Conservation (phyloP, 2,329 filamentous ascomycete genomes). For the Colletotrichum ledebouriae region DNA sequence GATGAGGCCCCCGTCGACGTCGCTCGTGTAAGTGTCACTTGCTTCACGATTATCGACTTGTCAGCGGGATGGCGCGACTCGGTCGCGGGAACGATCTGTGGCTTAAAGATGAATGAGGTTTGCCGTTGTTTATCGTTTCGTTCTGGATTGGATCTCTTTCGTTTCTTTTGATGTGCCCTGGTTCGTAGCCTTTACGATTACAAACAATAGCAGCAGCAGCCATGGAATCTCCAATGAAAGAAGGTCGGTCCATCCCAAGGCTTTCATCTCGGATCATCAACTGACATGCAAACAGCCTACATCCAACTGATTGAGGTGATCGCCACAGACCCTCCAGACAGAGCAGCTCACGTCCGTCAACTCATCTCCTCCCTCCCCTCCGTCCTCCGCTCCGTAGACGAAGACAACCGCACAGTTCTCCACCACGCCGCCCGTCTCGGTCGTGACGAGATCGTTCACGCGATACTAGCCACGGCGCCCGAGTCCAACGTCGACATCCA, state of each 20-base stretch:
- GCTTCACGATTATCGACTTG: conserved; percentile 17
- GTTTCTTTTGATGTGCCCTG: neutral
- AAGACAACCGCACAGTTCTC: conserved; percentile 36
- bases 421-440: conserved; percentile 42
- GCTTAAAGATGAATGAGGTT: conserved; percentile 17
- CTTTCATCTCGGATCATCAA: no score
- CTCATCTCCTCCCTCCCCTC: conserved; percentile 42
- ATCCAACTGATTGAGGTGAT: conserved; percentile 42
- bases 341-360: conserved; percentile 30
- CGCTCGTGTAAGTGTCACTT: conserved; percentile 39
- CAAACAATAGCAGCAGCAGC: neutral
- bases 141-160: neutral
- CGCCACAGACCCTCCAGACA: conserved; percentile 19
- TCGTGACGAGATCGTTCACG: conserved; percentile 30
- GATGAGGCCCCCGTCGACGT: conserved; percentile 9
- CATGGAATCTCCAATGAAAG: conserved; percentile 43
- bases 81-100: neutral
- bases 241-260: conserved; percentile 18
- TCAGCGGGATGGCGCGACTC: conserved; percentile 6
- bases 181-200: neutral
- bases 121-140: neutral
- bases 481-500: conserved; percentile 38
- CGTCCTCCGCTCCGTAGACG: conserved; percentile 39
- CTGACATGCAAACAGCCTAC: conserved; percentile 33
- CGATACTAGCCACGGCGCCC: conserved; percentile 28